A percentile compares a stretch with the other conserved stretches of the same genome.
Conservation (phyloP, 108 stramenopile species). For the Nitzschia palea region DNA sequence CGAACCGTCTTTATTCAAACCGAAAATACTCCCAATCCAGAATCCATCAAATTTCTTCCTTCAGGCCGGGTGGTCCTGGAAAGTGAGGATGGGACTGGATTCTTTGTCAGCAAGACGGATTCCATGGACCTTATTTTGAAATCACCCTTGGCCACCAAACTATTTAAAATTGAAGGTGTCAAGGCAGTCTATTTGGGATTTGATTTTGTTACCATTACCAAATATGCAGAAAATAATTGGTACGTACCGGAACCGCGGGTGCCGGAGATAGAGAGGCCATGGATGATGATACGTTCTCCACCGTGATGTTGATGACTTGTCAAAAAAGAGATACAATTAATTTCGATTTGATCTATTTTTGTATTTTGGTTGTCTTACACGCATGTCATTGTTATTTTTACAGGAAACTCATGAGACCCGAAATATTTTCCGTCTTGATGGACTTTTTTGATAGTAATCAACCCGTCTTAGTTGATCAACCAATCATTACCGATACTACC, state of each 20-base stretch:
- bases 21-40: conserved; percentile 96
- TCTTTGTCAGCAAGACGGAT: conserved; percentile 54
- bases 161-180: conserved; percentile 90
- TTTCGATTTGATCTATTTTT: background rate
- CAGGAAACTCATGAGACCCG: conserved; percentile 71
- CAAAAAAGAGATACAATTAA: background rate
- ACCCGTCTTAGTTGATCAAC: conserved; percentile 60
- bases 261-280: too few relatives aligned
- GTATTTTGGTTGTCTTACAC: background rate
- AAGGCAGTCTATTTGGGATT: conserved; percentile 89
- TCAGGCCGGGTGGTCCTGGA: conserved; percentile 47
- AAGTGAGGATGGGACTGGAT: conserved; percentile 38
- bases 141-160: conserved; percentile 78
- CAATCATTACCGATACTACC: conserved; percentile 89
- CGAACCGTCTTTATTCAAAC: conserved; percentile 95
- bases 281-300: too few relatives aligned
- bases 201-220: conserved; percentile 98
- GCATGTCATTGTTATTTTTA: background rate
- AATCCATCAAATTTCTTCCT: conserved; percentile 96
- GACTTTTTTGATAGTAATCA: conserved; percentile 85
- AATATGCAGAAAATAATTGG: conserved; percentile 86
- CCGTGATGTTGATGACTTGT: too few relatives aligned
- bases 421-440: conserved; percentile 90
- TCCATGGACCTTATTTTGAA: conserved; percentile 73
- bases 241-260: background rate